Percentiles rank a stretch among this genome's conserved stretches.
Conservation (phyloP, 345 rosid species). For the Conringia planisiliqua region DNA sequence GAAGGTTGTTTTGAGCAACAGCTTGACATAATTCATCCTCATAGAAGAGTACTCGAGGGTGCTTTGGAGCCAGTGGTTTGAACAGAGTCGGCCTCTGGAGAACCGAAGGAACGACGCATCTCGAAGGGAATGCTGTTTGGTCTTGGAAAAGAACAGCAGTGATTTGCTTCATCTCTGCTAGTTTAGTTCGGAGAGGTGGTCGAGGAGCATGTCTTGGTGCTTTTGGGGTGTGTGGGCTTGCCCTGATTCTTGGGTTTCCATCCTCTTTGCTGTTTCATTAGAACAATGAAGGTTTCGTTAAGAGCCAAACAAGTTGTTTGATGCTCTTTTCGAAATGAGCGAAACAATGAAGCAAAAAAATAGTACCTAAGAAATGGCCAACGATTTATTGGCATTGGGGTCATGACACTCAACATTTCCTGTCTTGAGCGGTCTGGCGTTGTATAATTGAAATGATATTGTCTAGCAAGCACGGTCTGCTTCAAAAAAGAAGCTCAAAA, state of each 20-base stretch:
- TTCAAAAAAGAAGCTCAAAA: slow-evolving; percentile 14
- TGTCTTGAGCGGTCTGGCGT: slow-evolving; percentile 91
- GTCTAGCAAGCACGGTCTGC: slow-evolving; percentile 78
- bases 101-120: slow-evolving; percentile 79
- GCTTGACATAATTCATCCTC: slow-evolving; percentile 97
- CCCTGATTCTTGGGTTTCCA: slow-evolving; percentile 40
- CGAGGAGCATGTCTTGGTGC: slow-evolving; percentile 95
- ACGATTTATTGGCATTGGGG: slow-evolving; percentile 73
- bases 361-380: slow-evolving; percentile 77
- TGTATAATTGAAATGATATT: slow-evolving; percentile 80
- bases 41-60: slow-evolving; percentile 67
- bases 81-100: slow-evolving; percentile 65
- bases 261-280: slow-evolving; percentile 57
- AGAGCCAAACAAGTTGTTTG: slow-evolving; percentile 28
- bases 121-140: slow-evolving; percentile 57
- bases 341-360: neutral
- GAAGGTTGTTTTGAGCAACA: slow-evolving; percentile 88
- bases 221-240: slow-evolving; percentile 79
- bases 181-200: slow-evolving; percentile 69
- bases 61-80: slow-evolving; percentile 43
- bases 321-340: neutral
- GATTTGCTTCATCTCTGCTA: slow-evolving; percentile 74
- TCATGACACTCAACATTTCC: slow-evolving; percentile 68
- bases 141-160: slow-evolving; percentile 93
- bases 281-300: neutral